Base-by-base conservation (phyloP, 129 eudicot genomes). In the Dittrichia graveolens region DNA sequence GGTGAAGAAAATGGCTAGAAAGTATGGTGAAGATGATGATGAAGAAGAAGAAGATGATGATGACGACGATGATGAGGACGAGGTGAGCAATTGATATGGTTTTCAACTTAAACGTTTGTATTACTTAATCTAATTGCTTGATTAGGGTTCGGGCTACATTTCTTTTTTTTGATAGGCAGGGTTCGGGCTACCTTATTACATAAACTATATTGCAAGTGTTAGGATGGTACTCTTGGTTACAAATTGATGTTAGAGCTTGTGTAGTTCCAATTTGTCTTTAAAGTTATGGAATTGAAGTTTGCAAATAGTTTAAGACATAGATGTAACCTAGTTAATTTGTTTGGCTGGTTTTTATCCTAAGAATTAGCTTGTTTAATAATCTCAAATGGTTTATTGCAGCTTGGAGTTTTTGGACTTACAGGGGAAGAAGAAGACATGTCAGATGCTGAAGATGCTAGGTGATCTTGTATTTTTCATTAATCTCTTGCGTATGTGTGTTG, bases 21-120 rank as follows among this genome's bases (percentile, higher is more conserved):
- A 73, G 41, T 75, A 70, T 34, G 76, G 8, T 9, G 88, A 77
- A 31, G 86, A 61, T 0, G 83, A 79, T 1, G 86, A 76, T 0
- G 83, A 67, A 0, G 86, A 70, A 0, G 86, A 81, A 0, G 89
- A 71, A 0, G 89, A 83, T 0, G 90, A 83, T 0, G 85, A 80
- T 0, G 88, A 84, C 0, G 96, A 78, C 3, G 83, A 84, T 2
- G 88, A 85, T 5, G 91, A 78, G 5, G 87, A 90, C 39, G 97
- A 85, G 84, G 95, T 88, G 75, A 40, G 41, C 6, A 65, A 24
- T 5, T 41, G 35, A 52, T 50, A 3, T 41, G 19, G 3, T 40
- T 40, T 13, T 11, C 12, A 9, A 40, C 12, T 54, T 50, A 38
- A 54, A 16, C 15, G 52, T 19, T 3, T 70, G 10, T 40, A 70